Base-by-base conservation (phyloP, 495 filamentous ascomycete species). In the Geoglossum glabrum region DNA sequence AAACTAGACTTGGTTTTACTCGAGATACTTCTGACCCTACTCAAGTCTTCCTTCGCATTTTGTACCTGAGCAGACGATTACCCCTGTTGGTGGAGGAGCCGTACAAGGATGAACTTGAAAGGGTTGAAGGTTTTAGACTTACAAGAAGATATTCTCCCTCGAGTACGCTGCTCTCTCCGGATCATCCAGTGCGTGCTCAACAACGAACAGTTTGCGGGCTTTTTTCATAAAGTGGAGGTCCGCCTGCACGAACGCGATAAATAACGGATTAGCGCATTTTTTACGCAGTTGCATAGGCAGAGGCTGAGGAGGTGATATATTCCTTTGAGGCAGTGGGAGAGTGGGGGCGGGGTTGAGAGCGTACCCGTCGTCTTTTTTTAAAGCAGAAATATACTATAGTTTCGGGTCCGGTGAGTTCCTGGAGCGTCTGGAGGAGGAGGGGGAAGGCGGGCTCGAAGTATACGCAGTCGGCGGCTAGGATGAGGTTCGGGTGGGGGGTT, bases 401-500 rank as follows among this genome's bases (percentile, higher is more conserved):
- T 7, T 70, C 63, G 23, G 70, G 64, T 26, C 71, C 71, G 46
- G 75, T 67, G 4, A 77, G 60, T 51, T 73, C 68, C 30, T 65
- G 52, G 61, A 98, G 67, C n/a, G 92, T 96, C 60, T 80, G 69
- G 62, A 89, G 74, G 33, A 98, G 74, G 30, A 94, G 74, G 46
- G 89, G 88, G 66, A 97, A 97, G 2, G 90, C 85, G 3, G 90
- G 87, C 67, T 98, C 90, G 64, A 93, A 93, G 74, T 97, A 98
- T 54, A 94, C 88, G 72, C 92, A 97, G 68, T 98, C 92, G 6
- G 90, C 92, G 11, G 92, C 92, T 11, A 98, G 77, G 57, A 98
- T 79, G 45, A 90, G 73, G 60, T 92, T 81, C 13, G 88, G 84
- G 59, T 77, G 74, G 23, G 26, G 46, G 5, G 46, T 61, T 27